Evolutionary conservation across 1,284 basidiomycete species (phyloP).

Genomic region (Papiliotrema fonsecae): DNA sequence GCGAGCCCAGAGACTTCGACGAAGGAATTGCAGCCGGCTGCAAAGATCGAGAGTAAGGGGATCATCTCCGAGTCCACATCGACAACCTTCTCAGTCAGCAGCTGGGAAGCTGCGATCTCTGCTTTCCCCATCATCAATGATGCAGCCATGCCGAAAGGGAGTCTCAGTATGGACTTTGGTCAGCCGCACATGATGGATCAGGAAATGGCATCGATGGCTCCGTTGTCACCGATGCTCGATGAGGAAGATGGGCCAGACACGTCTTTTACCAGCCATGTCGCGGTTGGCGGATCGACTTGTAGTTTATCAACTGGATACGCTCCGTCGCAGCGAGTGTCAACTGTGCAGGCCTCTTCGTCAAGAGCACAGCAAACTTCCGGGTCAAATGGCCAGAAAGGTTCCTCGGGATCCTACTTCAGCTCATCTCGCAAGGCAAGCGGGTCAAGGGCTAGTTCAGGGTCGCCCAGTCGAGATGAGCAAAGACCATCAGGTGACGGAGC

Average conservation of each 20-base stretch:
- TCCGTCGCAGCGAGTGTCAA: no score
- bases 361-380: not conserved
- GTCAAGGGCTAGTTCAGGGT: not conserved
- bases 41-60: not conserved
- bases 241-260: slow-evolving; percentile 3
- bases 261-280: slow-evolving; percentile 4
- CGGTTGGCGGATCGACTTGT: slow-evolving; percentile 3
- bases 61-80: slow-evolving; percentile 14
- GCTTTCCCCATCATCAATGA: slow-evolving; percentile 28
- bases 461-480: slow-evolving; percentile 4
- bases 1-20: slow-evolving; percentile 3
- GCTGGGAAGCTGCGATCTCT: slow-evolving; percentile 34
- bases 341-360: not conserved
- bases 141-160: not conserved
- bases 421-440: no score
- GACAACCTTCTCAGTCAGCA: slow-evolving; percentile 19
- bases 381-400: not conserved
- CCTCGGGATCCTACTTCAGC: not conserved
- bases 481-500: not conserved
- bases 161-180: slow-evolving; percentile 12
- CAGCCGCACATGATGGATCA: slow-evolving; percentile 10
- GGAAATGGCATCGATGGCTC: not conserved
- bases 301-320: not conserved
- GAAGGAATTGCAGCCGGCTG: not conserved
- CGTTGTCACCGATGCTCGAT: no score